phyloP scores from a whole-genome alignment of 1,284 basidiomycete genomes.

The Meripilus lineatus region DNA sequence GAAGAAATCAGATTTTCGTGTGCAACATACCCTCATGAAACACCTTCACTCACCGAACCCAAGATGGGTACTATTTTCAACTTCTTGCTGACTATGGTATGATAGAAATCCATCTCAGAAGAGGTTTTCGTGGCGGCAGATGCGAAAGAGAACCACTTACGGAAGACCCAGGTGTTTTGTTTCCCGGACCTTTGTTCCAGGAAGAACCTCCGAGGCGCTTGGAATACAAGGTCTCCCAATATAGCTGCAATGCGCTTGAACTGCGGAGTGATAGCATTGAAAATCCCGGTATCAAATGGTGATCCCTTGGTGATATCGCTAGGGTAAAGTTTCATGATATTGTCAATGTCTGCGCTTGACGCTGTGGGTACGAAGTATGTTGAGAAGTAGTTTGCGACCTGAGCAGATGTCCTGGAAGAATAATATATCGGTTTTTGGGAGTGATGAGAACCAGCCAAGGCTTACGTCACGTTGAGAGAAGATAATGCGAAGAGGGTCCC shows the following conservation, averaged over 20 bases:
- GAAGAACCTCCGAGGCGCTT: conserved; percentile 36
- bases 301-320: conserved; percentile 41
- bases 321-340: conserved; percentile 37
- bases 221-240: conserved; percentile 45
- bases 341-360: conserved; percentile 23
- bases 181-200: conserved; percentile 32
- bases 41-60: conserved; percentile 34
- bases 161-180: conserved; percentile 44
- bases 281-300: conserved; percentile 43
- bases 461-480: conserved; percentile 27
- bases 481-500: conserved; percentile 47
- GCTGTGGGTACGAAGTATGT: conserved; percentile 24
- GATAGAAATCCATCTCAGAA: neutral
- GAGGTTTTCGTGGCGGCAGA: neutral
- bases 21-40: neutral
- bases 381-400: conserved; percentile 33
- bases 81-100: conserved; percentile 37
- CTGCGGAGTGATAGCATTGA: conserved; percentile 41
- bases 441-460: neutral
- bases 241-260: conserved; percentile 49
- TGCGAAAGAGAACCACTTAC: conserved; percentile 26
- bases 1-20: neutral
- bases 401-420: conserved; percentile 35
- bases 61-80: conserved; percentile 36
- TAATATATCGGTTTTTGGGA: too few relatives aligned